phyloP scores from a whole-genome alignment of 2,329 filamentous ascomycete genomes.

The Aspergillus floridensis region DNA sequence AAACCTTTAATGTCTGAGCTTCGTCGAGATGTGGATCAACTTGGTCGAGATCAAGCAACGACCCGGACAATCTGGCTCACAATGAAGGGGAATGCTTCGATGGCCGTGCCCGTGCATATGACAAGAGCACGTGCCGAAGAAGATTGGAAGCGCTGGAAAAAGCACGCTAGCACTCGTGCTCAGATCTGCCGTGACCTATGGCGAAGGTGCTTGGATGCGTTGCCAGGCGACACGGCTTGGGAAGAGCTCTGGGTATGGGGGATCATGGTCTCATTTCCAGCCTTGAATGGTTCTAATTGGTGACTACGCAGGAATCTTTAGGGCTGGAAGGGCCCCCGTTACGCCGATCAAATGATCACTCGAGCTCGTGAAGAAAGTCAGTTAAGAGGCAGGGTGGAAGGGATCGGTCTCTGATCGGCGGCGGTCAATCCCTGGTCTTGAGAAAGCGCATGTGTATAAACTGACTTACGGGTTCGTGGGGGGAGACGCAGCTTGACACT shows the following conservation, averaged over 20 bases:
- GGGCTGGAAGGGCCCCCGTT: slow-evolving; percentile 36
- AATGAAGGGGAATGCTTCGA: slow-evolving; percentile 40
- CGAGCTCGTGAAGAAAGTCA: background rate
- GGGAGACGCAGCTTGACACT: background rate
- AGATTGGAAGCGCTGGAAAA: slow-evolving; percentile 48
- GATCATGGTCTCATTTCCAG: no score
- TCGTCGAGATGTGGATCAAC: slow-evolving; percentile 39
- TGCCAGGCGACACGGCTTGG: slow-evolving; percentile 48
- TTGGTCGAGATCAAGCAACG: slow-evolving; percentile 47
- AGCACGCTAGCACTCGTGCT: slow-evolving; percentile 41
- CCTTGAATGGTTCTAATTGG: background rate
- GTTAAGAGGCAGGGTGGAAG: background rate
- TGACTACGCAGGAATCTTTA: slow-evolving; percentile 31
- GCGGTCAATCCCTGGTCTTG: background rate
- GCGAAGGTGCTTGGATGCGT: slow-evolving; percentile 47
- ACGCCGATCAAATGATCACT: slow-evolving; percentile 15
- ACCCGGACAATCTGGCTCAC: slow-evolving; percentile 42
- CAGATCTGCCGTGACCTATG: slow-evolving; percentile 53
- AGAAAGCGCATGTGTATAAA: background rate
- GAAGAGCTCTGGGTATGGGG: slow-evolving; percentile 50
- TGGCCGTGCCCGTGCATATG: slow-evolving; percentile 49
- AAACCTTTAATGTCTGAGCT: slow-evolving; percentile 54
- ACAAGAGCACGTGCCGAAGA: slow-evolving; percentile 48
- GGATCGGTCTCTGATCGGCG: background rate
- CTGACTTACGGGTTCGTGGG: background rate